Conservation (phyloP, 352 stramenopile genomes). For the Phytophthora sansomeana region DNA sequence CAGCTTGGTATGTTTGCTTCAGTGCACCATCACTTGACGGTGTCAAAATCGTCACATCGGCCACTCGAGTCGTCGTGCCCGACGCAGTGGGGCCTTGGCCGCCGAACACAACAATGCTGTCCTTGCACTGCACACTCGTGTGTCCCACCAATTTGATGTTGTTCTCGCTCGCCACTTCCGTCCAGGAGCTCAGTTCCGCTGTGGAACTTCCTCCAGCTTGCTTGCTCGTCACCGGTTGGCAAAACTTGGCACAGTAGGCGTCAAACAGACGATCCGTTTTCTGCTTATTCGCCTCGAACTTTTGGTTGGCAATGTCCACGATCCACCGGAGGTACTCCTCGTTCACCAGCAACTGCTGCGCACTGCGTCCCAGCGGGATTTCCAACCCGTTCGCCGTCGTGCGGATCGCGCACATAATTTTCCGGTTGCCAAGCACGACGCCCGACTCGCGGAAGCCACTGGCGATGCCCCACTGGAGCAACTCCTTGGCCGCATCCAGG, state of each 20-base stretch:
- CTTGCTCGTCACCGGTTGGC: conserved; percentile 7
- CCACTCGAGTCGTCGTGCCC: conserved; percentile 68
- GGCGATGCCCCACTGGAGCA: conserved; percentile 85
- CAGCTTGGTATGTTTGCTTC: conserved; percentile 36
- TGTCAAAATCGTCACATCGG: conserved; percentile 53
- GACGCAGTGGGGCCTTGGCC: conserved; percentile 65
- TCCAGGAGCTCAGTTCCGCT: conserved; percentile 35
- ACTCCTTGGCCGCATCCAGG: conserved; percentile 73
- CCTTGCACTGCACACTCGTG: conserved; percentile 54
- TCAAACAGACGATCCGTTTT: conserved; percentile 79
- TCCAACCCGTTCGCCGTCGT: conserved; percentile 89
- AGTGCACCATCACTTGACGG: conserved; percentile 34
- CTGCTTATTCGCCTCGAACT: conserved; percentile 80
- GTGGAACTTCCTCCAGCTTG: conserved; percentile 1
- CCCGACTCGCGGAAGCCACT: conserved; percentile 91
- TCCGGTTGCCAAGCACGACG: conserved; percentile 88
- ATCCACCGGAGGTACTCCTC: conserved; percentile 80
- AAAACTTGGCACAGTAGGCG: conserved; percentile 61
- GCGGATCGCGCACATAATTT: conserved; percentile 92
- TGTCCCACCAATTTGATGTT: conserved; percentile 73
- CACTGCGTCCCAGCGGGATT: conserved; percentile 76
- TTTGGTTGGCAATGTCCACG: conserved; percentile 84
- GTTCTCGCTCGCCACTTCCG: conserved; percentile 23
- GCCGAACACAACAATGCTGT: conserved; percentile 70
- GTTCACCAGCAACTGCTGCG: conserved; percentile 63